phyloP scores from a whole-genome alignment of 108 stramenopile species.

The Mediolabrus comicus region DNA sequence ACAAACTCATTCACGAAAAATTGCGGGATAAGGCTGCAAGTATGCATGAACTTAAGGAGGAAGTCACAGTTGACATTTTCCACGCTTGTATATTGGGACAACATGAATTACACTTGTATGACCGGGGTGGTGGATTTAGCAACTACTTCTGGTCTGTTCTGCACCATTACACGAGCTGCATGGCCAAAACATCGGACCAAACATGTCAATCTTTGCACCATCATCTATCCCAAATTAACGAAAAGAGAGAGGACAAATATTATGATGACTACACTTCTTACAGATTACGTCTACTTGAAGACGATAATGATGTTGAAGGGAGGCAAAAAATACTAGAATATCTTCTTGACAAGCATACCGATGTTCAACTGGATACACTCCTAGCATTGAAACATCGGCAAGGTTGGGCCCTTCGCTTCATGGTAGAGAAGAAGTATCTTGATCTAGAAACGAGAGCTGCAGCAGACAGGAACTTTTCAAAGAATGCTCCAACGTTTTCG shows the following conservation, averaged over 20 bases:
- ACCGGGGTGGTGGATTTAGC: not conserved
- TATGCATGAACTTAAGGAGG: not conserved
- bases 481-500: not conserved
- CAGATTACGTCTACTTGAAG: not conserved
- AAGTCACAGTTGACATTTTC: not conserved
- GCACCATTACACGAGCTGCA: not conserved
- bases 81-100: not conserved
- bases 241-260: not conserved
- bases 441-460: not conserved
- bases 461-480: not conserved
- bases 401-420: constrained; percentile 4
- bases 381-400: not conserved
- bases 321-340: not conserved
- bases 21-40: not conserved
- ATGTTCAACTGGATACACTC: not conserved
- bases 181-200: too few relatives aligned
- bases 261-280: not conserved
- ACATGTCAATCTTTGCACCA: not conserved
- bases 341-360: not conserved
- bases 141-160: not conserved
- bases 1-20: not conserved
- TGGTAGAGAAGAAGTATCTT: not conserved
- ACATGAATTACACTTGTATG: not conserved
- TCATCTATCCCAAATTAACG: not conserved
- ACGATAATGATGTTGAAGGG: not conserved